Base-by-base conservation (phyloP, 164 flowering plant genomes). In the Kingdonia uniflora region DNA sequence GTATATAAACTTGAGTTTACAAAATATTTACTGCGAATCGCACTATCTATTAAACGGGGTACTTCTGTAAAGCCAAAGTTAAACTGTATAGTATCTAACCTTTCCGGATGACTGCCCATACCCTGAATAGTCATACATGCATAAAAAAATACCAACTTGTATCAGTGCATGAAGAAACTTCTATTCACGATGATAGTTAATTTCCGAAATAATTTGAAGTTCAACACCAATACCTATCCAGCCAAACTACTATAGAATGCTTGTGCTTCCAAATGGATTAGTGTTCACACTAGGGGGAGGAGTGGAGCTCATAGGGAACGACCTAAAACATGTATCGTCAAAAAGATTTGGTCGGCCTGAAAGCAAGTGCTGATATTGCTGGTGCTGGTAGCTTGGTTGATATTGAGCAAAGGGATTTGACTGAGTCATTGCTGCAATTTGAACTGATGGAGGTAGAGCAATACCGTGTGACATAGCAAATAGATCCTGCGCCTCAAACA, bases 261-360 rank as follows among this genome's bases (percentile, higher is more conserved):
- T 74, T 0, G 90, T 70, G 66, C 70, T 68, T 51, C 95, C 95
- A 68, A 91, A 91, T 14, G 98, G 98, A 66, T 91, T 85, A 42
- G 42, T 79, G 2, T 61, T 21, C 17, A 78, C 95, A 29, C 6
- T 8, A 1, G 77, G 80, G 20, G 79, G 81, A 29, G 66, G 43
- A 19, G 57, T 56, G n/a, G 66, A 70, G 52, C 68, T 69, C 20
- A 29, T 70, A 4, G 95, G 82, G 57, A 81, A 88, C 17, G 81
- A 58, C 21, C 76, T 79, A 48, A 92, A 88, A 6, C 80, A 81
- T 0, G 76, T 0, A 62, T 92, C 99, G 6, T 80, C 95, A 48
- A 92, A 92, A 5, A 96, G 99, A 60, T 92, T 92, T 51, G 84
- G 49, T 29, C 6, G 35, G 35, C 35, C 35, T 4, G 8, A 29